A percentile compares a stretch with the other conserved stretches of the same genome.
phyloP scores from a whole-genome alignment of 2,329 filamentous ascomycete species.

The Rachicladosporium sp. region DNA sequence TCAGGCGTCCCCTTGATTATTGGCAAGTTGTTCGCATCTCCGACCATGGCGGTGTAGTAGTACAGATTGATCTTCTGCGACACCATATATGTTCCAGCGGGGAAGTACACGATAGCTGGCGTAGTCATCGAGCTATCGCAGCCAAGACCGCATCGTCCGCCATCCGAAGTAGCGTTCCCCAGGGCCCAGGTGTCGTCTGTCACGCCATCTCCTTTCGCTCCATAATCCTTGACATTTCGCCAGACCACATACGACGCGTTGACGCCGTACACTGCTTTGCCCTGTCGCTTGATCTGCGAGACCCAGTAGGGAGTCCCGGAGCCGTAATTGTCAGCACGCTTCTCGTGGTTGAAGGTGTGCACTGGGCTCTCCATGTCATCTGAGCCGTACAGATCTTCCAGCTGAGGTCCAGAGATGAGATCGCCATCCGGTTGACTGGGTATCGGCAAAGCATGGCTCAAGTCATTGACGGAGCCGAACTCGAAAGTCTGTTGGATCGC shows the following conservation, averaged over 20 bases:
- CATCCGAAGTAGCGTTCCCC: conserved; percentile 21
- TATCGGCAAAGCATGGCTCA: conserved; percentile 1
- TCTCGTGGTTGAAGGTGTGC: conserved; percentile 13
- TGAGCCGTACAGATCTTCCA: not conserved
- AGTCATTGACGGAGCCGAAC: conserved; percentile 2
- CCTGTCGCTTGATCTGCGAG: conserved; percentile 30
- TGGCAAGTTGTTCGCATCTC: conserved; percentile 61
- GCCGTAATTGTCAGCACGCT: conserved; percentile 13
- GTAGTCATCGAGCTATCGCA: conserved; percentile 74
- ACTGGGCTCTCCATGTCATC: conserved; percentile 3
- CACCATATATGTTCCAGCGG: conserved; percentile 72
- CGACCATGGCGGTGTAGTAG: conserved; percentile 90
- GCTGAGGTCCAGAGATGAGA: conserved; percentile 1
- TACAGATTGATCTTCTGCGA: conserved; percentile 67
- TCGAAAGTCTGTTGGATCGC: conserved; percentile 1
- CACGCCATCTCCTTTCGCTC: conserved; percentile 44
- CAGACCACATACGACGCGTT: conserved; percentile 32
- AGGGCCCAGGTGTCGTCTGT: conserved; percentile 67
- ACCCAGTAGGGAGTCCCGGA: conserved; percentile 27
- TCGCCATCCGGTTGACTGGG: not conserved
- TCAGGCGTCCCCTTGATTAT: conserved; percentile 33
- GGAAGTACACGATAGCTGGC: conserved; percentile 85
- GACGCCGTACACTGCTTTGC: conserved; percentile 25
- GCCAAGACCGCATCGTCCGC: conserved; percentile 17
- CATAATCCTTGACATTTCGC: conserved; percentile 35